A percentile compares a stretch with the other conserved stretches of the same genome.
Conservation (phyloP, 2,329 filamentous ascomycete genomes). For the Aureobasidium namibiae region DNA sequence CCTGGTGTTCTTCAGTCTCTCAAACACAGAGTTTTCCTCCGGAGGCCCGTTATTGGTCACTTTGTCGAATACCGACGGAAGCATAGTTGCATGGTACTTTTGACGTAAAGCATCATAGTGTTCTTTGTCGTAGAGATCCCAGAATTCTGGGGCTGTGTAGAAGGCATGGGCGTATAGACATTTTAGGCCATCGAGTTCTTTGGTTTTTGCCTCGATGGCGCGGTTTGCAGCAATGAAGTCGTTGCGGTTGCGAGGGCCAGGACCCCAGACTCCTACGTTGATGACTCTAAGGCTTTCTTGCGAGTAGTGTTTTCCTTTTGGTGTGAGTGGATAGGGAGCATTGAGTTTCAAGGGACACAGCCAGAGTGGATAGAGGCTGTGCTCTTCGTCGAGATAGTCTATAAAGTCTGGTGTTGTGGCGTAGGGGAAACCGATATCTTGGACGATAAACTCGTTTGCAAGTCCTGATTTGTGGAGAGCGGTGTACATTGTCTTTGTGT, state of each 20-base stretch:
- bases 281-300: constrained; percentile 28
- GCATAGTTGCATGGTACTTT: constrained; percentile 53
- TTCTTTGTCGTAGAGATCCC: constrained; percentile 50
- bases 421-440: constrained; percentile 54
- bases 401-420: constrained; percentile 44
- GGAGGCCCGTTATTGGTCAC: constrained; percentile 44
- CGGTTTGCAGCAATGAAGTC: constrained; percentile 65
- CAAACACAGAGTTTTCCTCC: constrained; percentile 20
- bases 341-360: constrained; percentile 42
- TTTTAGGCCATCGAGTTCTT: constrained; percentile 66
- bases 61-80: constrained; percentile 66
- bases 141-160: constrained; percentile 66
- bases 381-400: constrained; percentile 40
- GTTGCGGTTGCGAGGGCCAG: constrained; percentile 48
- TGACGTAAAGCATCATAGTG: constrained; percentile 56
- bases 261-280: constrained; percentile 69
- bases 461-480: constrained; percentile 53
- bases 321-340: constrained; percentile 6
- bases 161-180: constrained; percentile 85
- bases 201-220: constrained; percentile 60
- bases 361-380: constrained; percentile 51
- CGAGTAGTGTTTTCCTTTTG: background rate
- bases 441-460: constrained; percentile 50
- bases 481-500: constrained; percentile 54
- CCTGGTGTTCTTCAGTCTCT: constrained; percentile 27